Conservation (phyloP, 129 eudicot species). For the Artemisia annua region DNA sequence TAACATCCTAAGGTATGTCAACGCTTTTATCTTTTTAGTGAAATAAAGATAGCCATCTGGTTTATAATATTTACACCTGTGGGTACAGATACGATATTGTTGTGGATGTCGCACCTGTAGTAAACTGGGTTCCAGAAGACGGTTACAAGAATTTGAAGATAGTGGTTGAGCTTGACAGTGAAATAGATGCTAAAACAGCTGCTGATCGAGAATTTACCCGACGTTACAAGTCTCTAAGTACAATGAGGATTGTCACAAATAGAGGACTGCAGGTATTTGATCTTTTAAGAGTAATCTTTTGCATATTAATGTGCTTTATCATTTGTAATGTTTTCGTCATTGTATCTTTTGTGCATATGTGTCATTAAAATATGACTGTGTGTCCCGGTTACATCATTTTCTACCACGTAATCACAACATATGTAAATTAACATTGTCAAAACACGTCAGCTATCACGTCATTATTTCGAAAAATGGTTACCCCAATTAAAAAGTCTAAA, state of each 20-base stretch:
- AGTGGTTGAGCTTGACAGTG: conserved; percentile 89
- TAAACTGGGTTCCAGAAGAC: conserved; percentile 83
- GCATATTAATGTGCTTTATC: neutral
- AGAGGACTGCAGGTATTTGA: conserved; percentile 84
- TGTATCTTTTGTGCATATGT: neutral
- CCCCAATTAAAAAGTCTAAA: too few relatives aligned
- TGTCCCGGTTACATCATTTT: too few relatives aligned
- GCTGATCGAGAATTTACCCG: conserved; percentile 77
- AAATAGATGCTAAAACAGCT: conserved; percentile 79
- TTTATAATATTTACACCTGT: conserved; percentile 1
- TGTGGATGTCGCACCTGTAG: conserved; percentile 90
- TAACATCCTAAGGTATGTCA: conserved; percentile 67
- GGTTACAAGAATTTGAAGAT: conserved; percentile 88
- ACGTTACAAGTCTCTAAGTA: conserved; percentile 77
- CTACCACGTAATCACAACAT: too few relatives aligned
- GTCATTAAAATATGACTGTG: too few relatives aligned
- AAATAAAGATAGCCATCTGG: neutral
- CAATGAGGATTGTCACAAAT: conserved; percentile 66
- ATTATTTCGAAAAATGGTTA: too few relatives aligned
- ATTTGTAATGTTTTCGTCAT: too few relatives aligned
- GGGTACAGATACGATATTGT: conserved; percentile 71
- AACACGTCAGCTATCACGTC: too few relatives aligned
- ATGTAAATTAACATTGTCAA: too few relatives aligned
- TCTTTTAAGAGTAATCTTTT: neutral
- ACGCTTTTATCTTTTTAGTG: conserved; percentile 1